A percentile compares a stretch with the other conserved stretches of the same genome.
Conservation (phyloP, 352 stramenopile species). For the Phytophthora litchii region DNA sequence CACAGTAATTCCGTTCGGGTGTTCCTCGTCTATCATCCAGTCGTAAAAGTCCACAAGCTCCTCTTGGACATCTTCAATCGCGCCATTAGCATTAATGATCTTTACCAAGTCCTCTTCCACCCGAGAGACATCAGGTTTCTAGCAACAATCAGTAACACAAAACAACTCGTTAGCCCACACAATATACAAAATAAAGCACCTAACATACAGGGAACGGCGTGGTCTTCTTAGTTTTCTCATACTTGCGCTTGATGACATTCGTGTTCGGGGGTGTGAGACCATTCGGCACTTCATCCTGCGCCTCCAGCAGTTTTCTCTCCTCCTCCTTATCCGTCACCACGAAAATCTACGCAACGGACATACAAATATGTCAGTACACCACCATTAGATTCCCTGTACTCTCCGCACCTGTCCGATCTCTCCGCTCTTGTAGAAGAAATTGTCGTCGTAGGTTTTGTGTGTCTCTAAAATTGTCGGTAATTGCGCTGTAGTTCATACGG, state of each 20-base stretch:
- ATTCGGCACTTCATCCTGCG: constrained; percentile 67
- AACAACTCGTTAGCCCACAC: neutral
- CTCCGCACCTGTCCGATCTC: constrained; percentile 78
- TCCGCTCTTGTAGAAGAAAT: constrained; percentile 89
- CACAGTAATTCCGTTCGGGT: constrained; percentile 72
- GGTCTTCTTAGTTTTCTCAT: constrained; percentile 86
- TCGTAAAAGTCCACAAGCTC: constrained; percentile 88
- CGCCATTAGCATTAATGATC: constrained; percentile 66
- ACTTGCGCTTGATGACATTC: constrained; percentile 89
- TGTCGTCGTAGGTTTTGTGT: constrained; percentile 91
- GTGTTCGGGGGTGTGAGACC: constrained; percentile 86
- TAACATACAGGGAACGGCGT: constrained; percentile 74
- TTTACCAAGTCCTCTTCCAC: constrained; percentile 87
- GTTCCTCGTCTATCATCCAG: constrained; percentile 83
- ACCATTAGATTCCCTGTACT: neutral
- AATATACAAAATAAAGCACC: neutral
- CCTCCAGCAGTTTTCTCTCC: constrained; percentile 64
- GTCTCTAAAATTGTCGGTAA: constrained; percentile 86
- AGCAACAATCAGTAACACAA: neutral
- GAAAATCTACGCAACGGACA: constrained; percentile 67
- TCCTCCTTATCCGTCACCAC: constrained; percentile 84
- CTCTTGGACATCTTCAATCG: constrained; percentile 84
- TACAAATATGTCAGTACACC: neutral
- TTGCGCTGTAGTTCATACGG: constrained; percentile 53
- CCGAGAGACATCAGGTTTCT: constrained; percentile 84